A percentile compares a stretch with the other conserved stretches of the same genome.
phyloP scores from a whole-genome alignment of 140 eudicot genomes.

The Ambrosia hybrid region DNA sequence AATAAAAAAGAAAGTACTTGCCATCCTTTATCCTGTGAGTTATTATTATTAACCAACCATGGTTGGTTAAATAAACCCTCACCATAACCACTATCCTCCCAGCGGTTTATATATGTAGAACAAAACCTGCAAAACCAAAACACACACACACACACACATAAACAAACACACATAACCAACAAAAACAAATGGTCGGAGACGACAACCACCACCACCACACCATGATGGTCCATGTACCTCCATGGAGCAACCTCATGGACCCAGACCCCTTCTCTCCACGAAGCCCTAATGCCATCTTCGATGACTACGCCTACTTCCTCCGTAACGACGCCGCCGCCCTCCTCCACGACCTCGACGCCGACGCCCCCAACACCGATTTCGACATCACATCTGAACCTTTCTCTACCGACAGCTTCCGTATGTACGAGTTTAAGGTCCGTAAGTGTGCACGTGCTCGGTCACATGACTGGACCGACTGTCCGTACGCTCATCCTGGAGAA shows the following conservation, averaged over 20 bases:
- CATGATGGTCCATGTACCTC: constrained; percentile 50
- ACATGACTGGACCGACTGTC: constrained; percentile 97
- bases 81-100: constrained; percentile 35
- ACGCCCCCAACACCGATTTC: constrained; percentile 4
- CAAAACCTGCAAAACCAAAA: constrained; percentile 14
- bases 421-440: constrained; percentile 75
- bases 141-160: constrained; percentile 14
- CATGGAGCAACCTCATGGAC: constrained; percentile 34
- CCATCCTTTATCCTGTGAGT: background rate
- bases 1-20: background rate
- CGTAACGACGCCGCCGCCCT: constrained; percentile 41
- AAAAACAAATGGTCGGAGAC: constrained; percentile 42
- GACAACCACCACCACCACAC: constrained; percentile 25
- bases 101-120: constrained; percentile 34
- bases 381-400: constrained; percentile 44
- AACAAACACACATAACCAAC: background rate
- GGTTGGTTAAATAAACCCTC: constrained; percentile 27
- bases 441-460: constrained; percentile 73
- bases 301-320: constrained; percentile 48
- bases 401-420: constrained; percentile 61
- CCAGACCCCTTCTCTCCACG: constrained; percentile 36
- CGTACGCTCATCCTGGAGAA: constrained; percentile 88
- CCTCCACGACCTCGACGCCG: constrained; percentile 37
- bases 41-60: constrained; percentile 23
- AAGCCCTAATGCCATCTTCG: constrained; percentile 34